phyloP scores from a whole-genome alignment of 2,329 filamentous ascomycete genomes.

The Pseudogymnoascus sp. region DNA sequence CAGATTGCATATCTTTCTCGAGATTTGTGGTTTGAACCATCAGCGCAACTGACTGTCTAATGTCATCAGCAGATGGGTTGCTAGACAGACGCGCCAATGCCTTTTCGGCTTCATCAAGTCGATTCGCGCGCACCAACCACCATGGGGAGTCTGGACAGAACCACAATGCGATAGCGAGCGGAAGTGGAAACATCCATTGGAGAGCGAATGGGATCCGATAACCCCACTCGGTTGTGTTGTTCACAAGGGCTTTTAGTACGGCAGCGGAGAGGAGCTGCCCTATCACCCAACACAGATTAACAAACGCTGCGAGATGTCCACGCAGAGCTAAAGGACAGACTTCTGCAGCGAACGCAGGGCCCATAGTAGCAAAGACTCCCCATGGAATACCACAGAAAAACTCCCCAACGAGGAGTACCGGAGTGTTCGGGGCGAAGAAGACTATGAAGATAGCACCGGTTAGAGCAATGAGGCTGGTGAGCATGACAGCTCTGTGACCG shows the following conservation, averaged over 20 bases:
- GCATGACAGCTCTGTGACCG: conserved; percentile 38
- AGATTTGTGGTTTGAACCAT: conserved; percentile 47
- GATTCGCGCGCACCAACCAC: conserved; percentile 38
- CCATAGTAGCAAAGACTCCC: conserved; percentile 39
- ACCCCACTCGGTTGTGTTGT: conserved; percentile 36
- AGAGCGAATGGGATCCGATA: conserved; percentile 39
- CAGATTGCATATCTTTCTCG: conserved; percentile 32
- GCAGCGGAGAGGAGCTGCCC: conserved; percentile 39
- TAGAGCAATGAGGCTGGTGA: conserved; percentile 35
- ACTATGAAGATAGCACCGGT: conserved; percentile 38
- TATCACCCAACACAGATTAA: conserved; percentile 43
- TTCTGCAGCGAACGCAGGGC: conserved; percentile 30
- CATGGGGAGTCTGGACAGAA: conserved; percentile 40
- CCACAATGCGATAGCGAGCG: conserved; percentile 33
- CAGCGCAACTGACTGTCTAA: conserved; percentile 38
- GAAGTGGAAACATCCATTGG: conserved; percentile 41
- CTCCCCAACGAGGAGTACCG: conserved; percentile 36
- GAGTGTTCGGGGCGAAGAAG: conserved; percentile 38
- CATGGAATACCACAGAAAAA: conserved; percentile 40
- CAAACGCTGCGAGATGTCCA: conserved; percentile 43
- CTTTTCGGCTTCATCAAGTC: conserved; percentile 35
- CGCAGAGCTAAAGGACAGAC: conserved; percentile 43
- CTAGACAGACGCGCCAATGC: neutral
- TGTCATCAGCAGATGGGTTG: conserved; percentile 33
- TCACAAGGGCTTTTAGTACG: conserved; percentile 35